A percentile compares a stretch with the other conserved stretches of the same genome.
These are phyloP conservation scores for sweet orange (Citrus sinensis) DNA, from an alignment of 345 rosid genomes.

Conservation along the genomic window DNA sequence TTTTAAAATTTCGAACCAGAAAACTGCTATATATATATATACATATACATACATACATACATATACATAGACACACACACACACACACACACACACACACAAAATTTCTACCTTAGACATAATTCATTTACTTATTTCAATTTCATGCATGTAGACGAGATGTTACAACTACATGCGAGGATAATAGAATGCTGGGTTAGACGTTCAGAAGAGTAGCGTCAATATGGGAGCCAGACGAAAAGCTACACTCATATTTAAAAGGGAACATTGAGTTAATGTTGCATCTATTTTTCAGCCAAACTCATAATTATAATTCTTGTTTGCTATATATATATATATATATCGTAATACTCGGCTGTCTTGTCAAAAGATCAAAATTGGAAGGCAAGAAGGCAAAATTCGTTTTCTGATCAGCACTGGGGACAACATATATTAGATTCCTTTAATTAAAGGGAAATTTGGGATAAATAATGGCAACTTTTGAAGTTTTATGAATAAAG, in stretches of 20 bases:
- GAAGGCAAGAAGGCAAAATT: background rate
- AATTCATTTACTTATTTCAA: too few relatives aligned
- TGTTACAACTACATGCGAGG: background rate
- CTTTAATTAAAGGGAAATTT: too few relatives aligned
- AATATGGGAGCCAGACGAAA: background rate
- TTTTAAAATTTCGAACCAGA: fast-evolving
- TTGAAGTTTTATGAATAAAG: background rate
- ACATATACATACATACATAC: fast-evolving
- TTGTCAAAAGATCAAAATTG: background rate
- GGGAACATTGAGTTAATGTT: background rate
- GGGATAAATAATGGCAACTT: background rate
- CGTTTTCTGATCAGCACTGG: background rate
- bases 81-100: too few relatives aligned
- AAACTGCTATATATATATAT: too few relatives aligned
- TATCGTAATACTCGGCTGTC: background rate
- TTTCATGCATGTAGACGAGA: background rate
- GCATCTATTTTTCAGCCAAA: background rate
- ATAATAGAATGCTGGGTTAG: background rate
- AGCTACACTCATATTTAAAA: background rate
- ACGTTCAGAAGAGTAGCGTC: background rate
- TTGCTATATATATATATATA: background rate
- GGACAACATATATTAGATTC: background rate
- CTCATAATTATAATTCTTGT: background rate
- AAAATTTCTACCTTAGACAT: too few relatives aligned
- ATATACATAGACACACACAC: too few relatives aligned